These are phyloP conservation scores for Austroboletus novae-zelandiae DNA, from an alignment of 1,284 basidiomycete species.

Conservation along the genomic window DNA sequence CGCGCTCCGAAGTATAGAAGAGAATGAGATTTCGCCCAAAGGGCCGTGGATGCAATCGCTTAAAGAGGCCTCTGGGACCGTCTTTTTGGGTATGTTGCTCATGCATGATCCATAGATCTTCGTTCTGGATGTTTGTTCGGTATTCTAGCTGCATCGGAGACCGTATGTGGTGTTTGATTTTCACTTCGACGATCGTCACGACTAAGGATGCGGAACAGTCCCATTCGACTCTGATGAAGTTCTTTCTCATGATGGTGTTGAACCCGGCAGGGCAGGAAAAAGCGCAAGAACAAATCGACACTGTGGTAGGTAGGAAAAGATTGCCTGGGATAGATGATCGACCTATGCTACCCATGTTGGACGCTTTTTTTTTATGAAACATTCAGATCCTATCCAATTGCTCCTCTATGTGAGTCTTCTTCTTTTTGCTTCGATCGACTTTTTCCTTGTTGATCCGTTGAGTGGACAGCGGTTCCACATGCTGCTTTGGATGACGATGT, in stretches of 20 bases:
- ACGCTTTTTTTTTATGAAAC: slow-evolving; percentile 29
- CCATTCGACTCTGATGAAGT: slow-evolving; percentile 8
- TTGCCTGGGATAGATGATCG: slow-evolving; percentile 33
- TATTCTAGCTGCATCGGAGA: slow-evolving; percentile 7
- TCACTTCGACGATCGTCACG: too few species aligned
- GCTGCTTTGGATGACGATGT: slow-evolving; percentile 1
- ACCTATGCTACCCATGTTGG: slow-evolving; percentile 28
- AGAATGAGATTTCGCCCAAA: not conserved
- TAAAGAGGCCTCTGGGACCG: slow-evolving; percentile 2
- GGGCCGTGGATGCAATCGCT: not conserved
- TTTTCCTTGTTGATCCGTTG: not conserved
- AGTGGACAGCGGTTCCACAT: slow-evolving; percentile 5
- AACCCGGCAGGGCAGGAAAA: slow-evolving; percentile 28
- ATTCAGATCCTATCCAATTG: slow-evolving; percentile 1
- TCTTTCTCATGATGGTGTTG: slow-evolving; percentile 34
- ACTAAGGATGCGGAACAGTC: not conserved
- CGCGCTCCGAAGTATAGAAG: not conserved
- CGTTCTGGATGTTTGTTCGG: not conserved
- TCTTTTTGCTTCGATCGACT: too few species aligned
- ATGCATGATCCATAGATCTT: not conserved
- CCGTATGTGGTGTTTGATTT: not conserved
- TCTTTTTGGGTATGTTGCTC: slow-evolving; percentile 1
- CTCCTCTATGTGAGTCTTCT: not conserved
- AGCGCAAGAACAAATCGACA: slow-evolving; percentile 33
- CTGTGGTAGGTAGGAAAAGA: slow-evolving; percentile 23